Percentiles rank a stretch among this genome's conserved stretches.
These are phyloP conservation scores for Annona cherimola DNA, from an alignment of 164 flowering plant species.

Conservation along the genomic window DNA sequence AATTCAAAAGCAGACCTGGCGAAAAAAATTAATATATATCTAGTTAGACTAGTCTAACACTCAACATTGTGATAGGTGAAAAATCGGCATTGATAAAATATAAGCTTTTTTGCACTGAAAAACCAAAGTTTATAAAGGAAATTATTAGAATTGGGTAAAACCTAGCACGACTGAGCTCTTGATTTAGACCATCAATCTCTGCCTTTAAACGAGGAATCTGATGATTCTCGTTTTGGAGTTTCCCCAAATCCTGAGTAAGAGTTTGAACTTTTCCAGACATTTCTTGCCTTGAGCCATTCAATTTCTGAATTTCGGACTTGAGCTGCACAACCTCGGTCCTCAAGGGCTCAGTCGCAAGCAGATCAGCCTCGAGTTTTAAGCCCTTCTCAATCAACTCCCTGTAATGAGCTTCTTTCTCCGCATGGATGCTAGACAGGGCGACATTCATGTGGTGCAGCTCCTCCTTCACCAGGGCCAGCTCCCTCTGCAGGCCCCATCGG, in stretches of 20 bases:
- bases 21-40: neutral
- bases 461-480: slow-evolving; percentile 45
- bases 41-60: neutral
- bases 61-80: neutral
- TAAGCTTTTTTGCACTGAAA: neutral
- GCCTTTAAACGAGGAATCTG: slow-evolving; percentile 40
- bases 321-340: slow-evolving; percentile 46
- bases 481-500: slow-evolving; percentile 45
- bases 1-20: slow-evolving; percentile 53
- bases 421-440: slow-evolving; percentile 41
- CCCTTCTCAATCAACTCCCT: slow-evolving; percentile 58
- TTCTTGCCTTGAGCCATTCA: slow-evolving; percentile 42
- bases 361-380: slow-evolving; percentile 59
- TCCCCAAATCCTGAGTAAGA: slow-evolving; percentile 37
- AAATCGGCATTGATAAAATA: neutral
- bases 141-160: slow-evolving; percentile 14
- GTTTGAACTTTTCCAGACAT: slow-evolving; percentile 45
- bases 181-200: slow-evolving; percentile 44
- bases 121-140: neutral
- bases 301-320: slow-evolving; percentile 46
- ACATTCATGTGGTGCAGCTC: slow-evolving; percentile 47
- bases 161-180: slow-evolving; percentile 60
- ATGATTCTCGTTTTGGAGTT: slow-evolving; percentile 48
- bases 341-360: slow-evolving; percentile 50
- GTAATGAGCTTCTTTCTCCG: slow-evolving; percentile 46